phyloP scores from a whole-genome alignment of 2,329 filamentous ascomycete genomes.

The Colletotrichum sp. region DNA sequence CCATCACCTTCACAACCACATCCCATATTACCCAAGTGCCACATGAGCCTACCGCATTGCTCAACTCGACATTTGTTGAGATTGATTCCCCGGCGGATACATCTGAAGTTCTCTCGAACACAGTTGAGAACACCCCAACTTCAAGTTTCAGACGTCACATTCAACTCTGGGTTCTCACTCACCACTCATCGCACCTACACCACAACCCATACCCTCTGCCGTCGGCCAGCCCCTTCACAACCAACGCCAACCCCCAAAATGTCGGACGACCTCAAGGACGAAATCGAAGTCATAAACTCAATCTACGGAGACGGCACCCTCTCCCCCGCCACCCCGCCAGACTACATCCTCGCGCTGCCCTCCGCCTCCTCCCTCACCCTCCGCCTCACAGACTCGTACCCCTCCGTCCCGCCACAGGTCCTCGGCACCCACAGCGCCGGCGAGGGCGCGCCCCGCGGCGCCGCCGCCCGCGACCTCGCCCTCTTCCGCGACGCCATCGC shows the following conservation, averaged over 20 bases:
- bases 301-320: slow-evolving; percentile 79
- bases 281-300: slow-evolving; percentile 82
- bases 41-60: background rate
- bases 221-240: background rate
- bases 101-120: background rate
- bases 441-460: slow-evolving; percentile 68
- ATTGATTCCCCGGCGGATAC: background rate
- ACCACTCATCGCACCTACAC: background rate
- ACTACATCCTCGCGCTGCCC: slow-evolving; percentile 72
- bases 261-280: slow-evolving; percentile 54
- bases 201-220: background rate
- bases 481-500: slow-evolving; percentile 71
- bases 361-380: slow-evolving; percentile 63
- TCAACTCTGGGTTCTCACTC: background rate
- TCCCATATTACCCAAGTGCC: background rate
- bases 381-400: slow-evolving; percentile 77
- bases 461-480: slow-evolving; percentile 73
- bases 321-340: slow-evolving; percentile 35
- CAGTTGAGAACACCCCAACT: background rate
- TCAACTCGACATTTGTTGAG: background rate
- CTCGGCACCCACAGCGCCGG: slow-evolving; percentile 82
- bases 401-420: slow-evolving; percentile 73
- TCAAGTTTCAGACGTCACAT: background rate
- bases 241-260: background rate
- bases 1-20: background rate